Percentiles rank a stretch among this genome's conserved stretches.
These are phyloP conservation scores for Baorangia bicolor DNA, from an alignment of 768 basidiomycete species.

Conservation along the genomic window DNA sequence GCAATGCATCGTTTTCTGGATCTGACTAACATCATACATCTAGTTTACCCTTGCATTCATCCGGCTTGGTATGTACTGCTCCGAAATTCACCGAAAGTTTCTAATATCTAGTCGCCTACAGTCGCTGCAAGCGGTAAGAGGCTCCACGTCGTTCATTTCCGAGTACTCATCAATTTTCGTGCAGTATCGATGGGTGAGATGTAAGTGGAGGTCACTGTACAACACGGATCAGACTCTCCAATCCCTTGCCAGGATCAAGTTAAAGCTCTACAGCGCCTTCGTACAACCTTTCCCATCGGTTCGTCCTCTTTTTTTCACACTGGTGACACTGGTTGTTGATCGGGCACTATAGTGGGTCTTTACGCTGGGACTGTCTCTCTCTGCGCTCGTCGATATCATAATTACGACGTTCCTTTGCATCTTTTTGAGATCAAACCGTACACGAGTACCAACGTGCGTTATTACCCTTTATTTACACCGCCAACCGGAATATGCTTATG, in stretches of 20 bases:
- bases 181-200: constrained; percentile 24
- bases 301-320: neutral
- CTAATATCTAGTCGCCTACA: neutral
- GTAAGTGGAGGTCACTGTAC: constrained; percentile 4
- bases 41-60: constrained; percentile 16
- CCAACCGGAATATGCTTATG: neutral
- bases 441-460: constrained; percentile 35
- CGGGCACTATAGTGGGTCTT: constrained; percentile 41
- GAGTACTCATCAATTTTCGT: neutral
- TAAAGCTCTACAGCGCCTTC: constrained; percentile 11
- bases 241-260: constrained; percentile 10
- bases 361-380: constrained; percentile 46
- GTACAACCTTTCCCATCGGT: constrained; percentile 11
- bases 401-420: constrained; percentile 45
- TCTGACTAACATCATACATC: neutral
- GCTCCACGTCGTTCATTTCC: neutral
- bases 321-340: neutral
- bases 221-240: neutral
- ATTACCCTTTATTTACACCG: neutral
- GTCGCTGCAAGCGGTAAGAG: constrained; percentile 22
- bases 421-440: constrained; percentile 40
- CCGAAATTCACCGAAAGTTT: neutral
- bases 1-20: neutral
- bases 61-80: constrained; percentile 16
- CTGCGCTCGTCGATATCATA: constrained; percentile 44